Base-by-base conservation (phyloP, 306 rosid species). In the Vigna mungo region DNA sequence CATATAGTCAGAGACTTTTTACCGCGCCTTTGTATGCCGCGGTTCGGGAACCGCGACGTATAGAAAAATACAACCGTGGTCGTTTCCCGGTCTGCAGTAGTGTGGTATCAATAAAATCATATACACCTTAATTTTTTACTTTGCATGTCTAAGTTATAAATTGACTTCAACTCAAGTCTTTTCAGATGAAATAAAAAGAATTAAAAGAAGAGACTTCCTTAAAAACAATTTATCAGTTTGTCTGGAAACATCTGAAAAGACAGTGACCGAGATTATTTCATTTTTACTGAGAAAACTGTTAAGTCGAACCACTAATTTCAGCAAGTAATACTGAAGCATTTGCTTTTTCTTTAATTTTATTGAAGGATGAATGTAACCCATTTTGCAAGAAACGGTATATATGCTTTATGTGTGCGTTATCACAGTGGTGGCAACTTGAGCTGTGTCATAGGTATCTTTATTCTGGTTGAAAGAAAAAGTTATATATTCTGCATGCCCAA, bases 381-480 rank as follows among this genome's bases (percentile, higher is more conserved):
- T 53, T 41, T 53, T 44, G 34, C 55, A 76, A 76, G 81, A 53
- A 66, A 77, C 25, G 74, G 59, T 53, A 53, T 47, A 66, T 15
- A 8, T 63, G 63, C 46, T 37, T 65, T 65, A 21, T 65, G 65
- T 39, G 67, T 39, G 56, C 34, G 44, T 65, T 23, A 39, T 15
- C 16, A 53, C 70, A 52, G 66, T 39, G 44, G 16, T 65, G 52
- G 41, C 27, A 52, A 41, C 13, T 6, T 39, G 18, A 52, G 54
- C 53, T 52, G 52, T 12, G 21, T 48, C 21, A 49, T 36, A 37
- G 73, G 37, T 10, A 34, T 78, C 82, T 56, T 68, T 78, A 68
- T 68, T 59, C 63, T 18, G 43, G 51, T 18, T 18, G 43, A 53
- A 46, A 78, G 62, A 56, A 78, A 78, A 78, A 46, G 76, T 68